These are phyloP conservation scores for Neofusicoccum sp. DNA, from an alignment of 2,329 filamentous ascomycete species.

Conservation along the genomic window DNA sequence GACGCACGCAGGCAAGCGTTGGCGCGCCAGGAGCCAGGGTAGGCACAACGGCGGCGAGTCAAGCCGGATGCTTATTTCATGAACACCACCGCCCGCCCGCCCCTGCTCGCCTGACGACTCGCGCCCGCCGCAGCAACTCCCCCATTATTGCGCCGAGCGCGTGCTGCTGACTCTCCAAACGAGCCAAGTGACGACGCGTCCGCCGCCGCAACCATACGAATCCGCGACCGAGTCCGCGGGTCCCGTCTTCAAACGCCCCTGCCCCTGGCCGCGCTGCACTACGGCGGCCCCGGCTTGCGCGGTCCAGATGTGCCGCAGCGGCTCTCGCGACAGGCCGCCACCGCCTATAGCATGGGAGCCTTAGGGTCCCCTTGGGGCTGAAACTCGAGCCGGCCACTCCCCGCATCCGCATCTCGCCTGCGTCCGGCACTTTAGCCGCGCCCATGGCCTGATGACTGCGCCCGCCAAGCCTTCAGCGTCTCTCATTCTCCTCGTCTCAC, in stretches of 20 bases:
- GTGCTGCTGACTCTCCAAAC: neutral
- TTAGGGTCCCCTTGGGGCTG: neutral
- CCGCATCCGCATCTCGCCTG: neutral
- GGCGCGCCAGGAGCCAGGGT: too few species aligned
- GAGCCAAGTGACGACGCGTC: neutral
- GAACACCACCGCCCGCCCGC: neutral
- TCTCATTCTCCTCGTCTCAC: neutral
- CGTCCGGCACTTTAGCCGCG: conserved; percentile 2
- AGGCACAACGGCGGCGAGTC: neutral
- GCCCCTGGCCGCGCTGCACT: neutral
- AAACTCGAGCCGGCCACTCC: neutral
- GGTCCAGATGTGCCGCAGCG: neutral
- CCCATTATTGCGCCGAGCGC: neutral
- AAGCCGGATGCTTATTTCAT: neutral
- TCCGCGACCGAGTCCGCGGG: too few species aligned
- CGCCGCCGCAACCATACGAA: too few species aligned
- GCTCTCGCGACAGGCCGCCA: neutral
- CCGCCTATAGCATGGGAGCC: neutral
- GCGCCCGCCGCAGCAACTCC: neutral
- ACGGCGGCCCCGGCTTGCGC: neutral
- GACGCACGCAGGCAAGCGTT: too few species aligned
- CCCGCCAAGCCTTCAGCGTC: conserved; percentile 1
- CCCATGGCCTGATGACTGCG: conserved; percentile 5
- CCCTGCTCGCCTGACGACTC: neutral
- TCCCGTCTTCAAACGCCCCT: conserved; percentile 1